phyloP scores from a whole-genome alignment of 2,329 filamentous ascomycete species.

The Purpureocillium lavendulum region DNA sequence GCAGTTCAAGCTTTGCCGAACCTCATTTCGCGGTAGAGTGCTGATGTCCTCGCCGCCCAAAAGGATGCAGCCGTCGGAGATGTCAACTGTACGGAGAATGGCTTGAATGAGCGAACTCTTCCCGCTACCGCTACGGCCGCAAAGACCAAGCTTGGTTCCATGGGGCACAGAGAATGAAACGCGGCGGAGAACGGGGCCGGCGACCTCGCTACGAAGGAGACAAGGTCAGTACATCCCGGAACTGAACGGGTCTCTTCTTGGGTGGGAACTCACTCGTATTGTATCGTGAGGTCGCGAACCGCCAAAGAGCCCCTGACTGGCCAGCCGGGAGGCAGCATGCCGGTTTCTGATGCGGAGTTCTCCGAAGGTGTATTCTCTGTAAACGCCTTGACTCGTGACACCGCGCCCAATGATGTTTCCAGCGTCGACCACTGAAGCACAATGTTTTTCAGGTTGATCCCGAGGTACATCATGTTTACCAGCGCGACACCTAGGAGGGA shows the following conservation, averaged over 20 bases:
- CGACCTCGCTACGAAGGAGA: no score
- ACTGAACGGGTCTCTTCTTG: background rate
- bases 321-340: conserved; percentile 11
- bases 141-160: conserved; percentile 31
- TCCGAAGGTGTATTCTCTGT: conserved; percentile 16
- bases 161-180: conserved; percentile 20
- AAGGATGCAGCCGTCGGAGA: conserved; percentile 30
- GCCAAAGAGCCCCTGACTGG: conserved; percentile 14
- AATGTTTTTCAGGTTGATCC: conserved; percentile 16
- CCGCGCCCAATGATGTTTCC: conserved; percentile 20
- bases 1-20: no score
- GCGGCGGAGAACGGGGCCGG: conserved; percentile 19
- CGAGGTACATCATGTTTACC: conserved; percentile 22
- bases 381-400: conserved; percentile 19
- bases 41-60: conserved; percentile 35
- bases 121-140: conserved; percentile 35
- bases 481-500: conserved; percentile 27
- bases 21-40: conserved; percentile 16
- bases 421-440: conserved; percentile 19
- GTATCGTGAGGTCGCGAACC: conserved; percentile 13
- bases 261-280: conserved; percentile 17
- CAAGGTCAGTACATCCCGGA: no score
- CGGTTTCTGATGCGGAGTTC: conserved; percentile 8
- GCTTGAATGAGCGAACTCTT: conserved; percentile 32
- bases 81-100: conserved; percentile 39